Base-by-base conservation (phyloP, 768 basidiomycete species). In the Trichaptum fuscoviolaceum region DNA sequence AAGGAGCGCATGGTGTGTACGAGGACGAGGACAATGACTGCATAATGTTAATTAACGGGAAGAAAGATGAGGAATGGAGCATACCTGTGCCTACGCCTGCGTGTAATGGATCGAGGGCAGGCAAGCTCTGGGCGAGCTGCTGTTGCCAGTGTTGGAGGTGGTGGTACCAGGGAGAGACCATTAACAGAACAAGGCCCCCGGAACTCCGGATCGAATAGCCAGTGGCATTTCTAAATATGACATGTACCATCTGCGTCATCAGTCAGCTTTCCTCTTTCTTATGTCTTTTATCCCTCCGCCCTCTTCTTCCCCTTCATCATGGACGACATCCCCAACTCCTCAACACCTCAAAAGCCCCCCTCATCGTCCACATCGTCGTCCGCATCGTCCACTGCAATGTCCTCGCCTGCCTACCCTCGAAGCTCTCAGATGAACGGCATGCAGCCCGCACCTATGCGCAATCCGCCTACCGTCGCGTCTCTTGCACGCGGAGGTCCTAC, bases 1-100 rank as follows among this genome's bases (percentile, higher is more conserved):
- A 60, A 69, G 73, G 30, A 69, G 67, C 57, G 73, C 65, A 72
- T 66, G 59, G 71, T 67, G 67, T 63, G 65, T 35, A 66, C 18
- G 61, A 57, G 26, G 67, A 25, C 24, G 63, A 65, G 64, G 65
- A 30, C 24, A 35, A 65, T n/a, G 26, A 57, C 27, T 25, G 30
- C 70, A 35, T 18, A 24, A 17, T 15, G 59, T 61, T 12, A 61
- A 34, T 34, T 25, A 61, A 61, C 24, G 59, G 9, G 24, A 5
- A 18, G 30, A 24, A 26, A 61, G 59, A 61, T 52, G 42, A 20
- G 10, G 42, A 52, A 52, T 52, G 59, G 59, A 34, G 59, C 59
- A 18, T 12, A 61, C 59, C 59, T 61, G 59, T 52, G 42, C 42
- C 42, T 52, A 52, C 42, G 42, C 42, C 42, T 52, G 42, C 42